A percentile compares a stretch with the other conserved stretches of the same genome.
Conservation (phyloP, 176 grass and related monocot genomes). For the Alopecurus myosuroides region DNA sequence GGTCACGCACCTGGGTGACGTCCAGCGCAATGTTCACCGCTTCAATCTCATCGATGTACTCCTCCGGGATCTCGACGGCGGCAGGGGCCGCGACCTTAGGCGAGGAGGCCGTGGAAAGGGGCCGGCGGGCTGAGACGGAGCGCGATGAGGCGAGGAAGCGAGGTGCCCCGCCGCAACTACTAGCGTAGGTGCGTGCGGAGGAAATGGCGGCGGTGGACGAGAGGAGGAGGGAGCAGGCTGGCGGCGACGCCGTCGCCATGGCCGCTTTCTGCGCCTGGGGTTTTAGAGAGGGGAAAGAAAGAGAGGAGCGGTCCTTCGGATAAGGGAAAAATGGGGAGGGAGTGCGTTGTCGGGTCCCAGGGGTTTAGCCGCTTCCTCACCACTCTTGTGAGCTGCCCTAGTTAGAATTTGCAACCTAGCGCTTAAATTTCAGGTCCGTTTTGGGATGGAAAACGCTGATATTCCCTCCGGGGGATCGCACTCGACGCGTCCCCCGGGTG, state of each 20-base stretch:
- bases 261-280: slow-evolving; percentile 22
- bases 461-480: too few relatives aligned
- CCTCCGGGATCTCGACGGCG: slow-evolving; percentile 31
- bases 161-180: neutral
- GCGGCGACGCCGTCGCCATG: slow-evolving; percentile 62
- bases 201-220: neutral
- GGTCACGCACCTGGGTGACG: slow-evolving; percentile 60
- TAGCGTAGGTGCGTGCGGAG: neutral
- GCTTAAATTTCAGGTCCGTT: neutral
- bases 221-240: slow-evolving; percentile 42
- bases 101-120: slow-evolving; percentile 14
- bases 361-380: neutral
- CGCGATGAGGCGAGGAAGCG: slow-evolving; percentile 6
- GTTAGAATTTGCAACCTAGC: neutral
- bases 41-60: slow-evolving; percentile 52
- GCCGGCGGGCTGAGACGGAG: neutral
- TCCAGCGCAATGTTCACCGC: slow-evolving; percentile 91
- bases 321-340: slow-evolving; percentile 30
- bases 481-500: too few relatives aligned
- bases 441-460: too few relatives aligned
- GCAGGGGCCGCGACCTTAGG: slow-evolving; percentile 26
- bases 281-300: slow-evolving; percentile 22
- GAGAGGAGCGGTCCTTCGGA: slow-evolving; percentile 21
- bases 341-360: neutral
- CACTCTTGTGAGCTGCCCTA: neutral